These are phyloP conservation scores for Colletotrichum sansevieriae DNA, from an alignment of 2,329 filamentous ascomycete species.

Conservation along the genomic window DNA sequence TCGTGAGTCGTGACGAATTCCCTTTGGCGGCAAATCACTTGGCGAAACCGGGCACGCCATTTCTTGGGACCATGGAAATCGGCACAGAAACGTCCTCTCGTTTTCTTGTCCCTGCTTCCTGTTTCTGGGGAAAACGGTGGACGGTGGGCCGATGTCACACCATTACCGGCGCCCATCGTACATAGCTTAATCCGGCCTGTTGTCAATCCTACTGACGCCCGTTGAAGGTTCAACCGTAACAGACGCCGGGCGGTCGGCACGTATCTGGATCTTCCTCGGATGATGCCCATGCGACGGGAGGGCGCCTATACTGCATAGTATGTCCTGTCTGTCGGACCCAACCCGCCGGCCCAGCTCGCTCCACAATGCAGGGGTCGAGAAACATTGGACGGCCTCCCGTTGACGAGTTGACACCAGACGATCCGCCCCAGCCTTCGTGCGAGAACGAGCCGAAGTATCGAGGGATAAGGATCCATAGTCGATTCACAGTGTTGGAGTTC, in stretches of 20 bases:
- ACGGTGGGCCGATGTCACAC: background rate
- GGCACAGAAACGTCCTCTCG: conserved; percentile 13
- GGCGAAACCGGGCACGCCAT: background rate
- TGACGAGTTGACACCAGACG: background rate
- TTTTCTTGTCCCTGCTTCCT: conserved; percentile 9
- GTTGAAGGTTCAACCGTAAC: background rate
- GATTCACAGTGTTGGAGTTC: too few species aligned
- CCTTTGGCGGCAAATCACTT: background rate
- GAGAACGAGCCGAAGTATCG: background rate
- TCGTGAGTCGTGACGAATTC: too few species aligned
- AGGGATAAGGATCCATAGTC: too few species aligned
- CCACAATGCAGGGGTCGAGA: conserved; percentile 4
- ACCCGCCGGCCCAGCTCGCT: background rate
- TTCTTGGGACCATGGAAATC: conserved; percentile 15
- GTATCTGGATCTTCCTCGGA: conserved; percentile 1
- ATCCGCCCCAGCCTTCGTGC: background rate
- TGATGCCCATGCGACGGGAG: background rate
- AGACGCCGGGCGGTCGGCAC: conserved; percentile 16
- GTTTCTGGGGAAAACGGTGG: conserved; percentile 10
- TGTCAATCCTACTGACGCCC: background rate
- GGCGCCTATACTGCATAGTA: conserved; percentile 15
- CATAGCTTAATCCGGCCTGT: conserved; percentile 16
- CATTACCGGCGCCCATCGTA: conserved; percentile 10
- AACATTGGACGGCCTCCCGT: conserved; percentile 1
- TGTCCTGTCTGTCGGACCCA: background rate